These are phyloP conservation scores for Anisodus acutangulus DNA, from an alignment of 257 asterid genomes.

Conservation along the genomic window DNA sequence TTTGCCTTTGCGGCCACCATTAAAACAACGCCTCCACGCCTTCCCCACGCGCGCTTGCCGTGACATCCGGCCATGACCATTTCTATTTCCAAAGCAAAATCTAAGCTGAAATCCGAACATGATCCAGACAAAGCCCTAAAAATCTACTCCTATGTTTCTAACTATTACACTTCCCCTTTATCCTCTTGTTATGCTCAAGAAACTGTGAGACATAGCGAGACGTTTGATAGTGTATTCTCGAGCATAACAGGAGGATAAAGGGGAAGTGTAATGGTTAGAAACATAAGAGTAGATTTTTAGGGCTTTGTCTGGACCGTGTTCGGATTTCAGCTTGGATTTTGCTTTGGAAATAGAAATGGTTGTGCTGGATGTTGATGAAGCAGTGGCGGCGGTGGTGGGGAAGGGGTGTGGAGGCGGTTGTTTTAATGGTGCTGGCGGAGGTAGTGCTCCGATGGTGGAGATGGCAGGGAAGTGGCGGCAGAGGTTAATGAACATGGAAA, in stretches of 20 bases:
- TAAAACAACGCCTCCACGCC: no score
- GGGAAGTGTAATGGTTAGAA: conserved; percentile 51
- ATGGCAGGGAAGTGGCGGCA: no score
- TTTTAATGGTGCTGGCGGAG: no score
- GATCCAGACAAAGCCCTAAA: conserved; percentile 78
- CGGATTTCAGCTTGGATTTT: conserved; percentile 51
- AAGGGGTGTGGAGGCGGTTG: no score
- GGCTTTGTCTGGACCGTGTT: conserved; percentile 71
- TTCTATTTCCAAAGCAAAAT: conserved; percentile 60
- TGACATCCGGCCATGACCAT: no score
- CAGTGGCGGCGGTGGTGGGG: conserved; percentile 41
- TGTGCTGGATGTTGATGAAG: conserved; percentile 29
- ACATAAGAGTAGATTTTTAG: conserved; percentile 65
- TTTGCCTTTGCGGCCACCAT: no score
- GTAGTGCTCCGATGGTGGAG: no score
- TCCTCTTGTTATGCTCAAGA: conserved; percentile 71
- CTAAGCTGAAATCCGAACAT: conserved; percentile 45
- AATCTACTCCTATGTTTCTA: conserved; percentile 64
- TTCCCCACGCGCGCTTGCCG: no score
- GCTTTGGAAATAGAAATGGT: conserved; percentile 55
- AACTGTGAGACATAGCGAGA: conserved; percentile 70
- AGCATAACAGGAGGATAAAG: conserved; percentile 60
- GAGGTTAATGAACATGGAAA: no score
- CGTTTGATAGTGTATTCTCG: conserved; percentile 79
- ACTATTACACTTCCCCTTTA: conserved; percentile 47